Base-by-base conservation (phyloP, 495 filamentous ascomycete genomes). In the Alectoria sarmentosa region DNA sequence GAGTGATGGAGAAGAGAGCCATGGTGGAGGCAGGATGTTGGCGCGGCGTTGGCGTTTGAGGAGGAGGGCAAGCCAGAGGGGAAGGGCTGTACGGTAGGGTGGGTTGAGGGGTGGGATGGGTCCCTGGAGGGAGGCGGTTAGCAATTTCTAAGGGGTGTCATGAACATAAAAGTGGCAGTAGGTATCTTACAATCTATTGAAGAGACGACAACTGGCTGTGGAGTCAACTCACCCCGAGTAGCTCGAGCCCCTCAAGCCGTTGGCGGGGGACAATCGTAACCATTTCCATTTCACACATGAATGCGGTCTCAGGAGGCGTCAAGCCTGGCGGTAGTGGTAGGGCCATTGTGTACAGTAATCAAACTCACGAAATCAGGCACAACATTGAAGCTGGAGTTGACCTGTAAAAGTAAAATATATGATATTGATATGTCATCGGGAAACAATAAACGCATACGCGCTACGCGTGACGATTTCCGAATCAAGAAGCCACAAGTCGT, bases 11-110 rank as follows among this genome's bases (percentile, higher is more conserved):
- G 89, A 83, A 67, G 87, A 83, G 15, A 98, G 84, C 94, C 94
- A 98, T 59, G 89, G 75, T 0, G 94, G 94, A 0, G 94, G 89
- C 48, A 92, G 77, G 73, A 98, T 97, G 77, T 96, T 96, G 73
- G 92, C 93, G 71, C 93, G 87, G 41, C 88, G 85, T 78, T 98
- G 95, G 66, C 91, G 90, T 76, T 98, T 97, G 60, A 98, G 87
- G 62, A 97, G 87, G 58, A 98, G 84, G n/a, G 95, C 94, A 57
- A 98, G 88, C 95, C 95, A 98, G 72, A 98, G 86, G 19, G 94
- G 94, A 52, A 98, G 74, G 37, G 86, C 76, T 64, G 88, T 83
- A 69, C 92, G 86, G 67, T 91, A 87, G 0, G 94, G 92, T 13
- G 94, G 94, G 37, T 82, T 82, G 57, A 98, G 84, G 52, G 83